phyloP scores from a whole-genome alignment of 768 basidiomycete species.

The Collybiopsis confluens region DNA sequence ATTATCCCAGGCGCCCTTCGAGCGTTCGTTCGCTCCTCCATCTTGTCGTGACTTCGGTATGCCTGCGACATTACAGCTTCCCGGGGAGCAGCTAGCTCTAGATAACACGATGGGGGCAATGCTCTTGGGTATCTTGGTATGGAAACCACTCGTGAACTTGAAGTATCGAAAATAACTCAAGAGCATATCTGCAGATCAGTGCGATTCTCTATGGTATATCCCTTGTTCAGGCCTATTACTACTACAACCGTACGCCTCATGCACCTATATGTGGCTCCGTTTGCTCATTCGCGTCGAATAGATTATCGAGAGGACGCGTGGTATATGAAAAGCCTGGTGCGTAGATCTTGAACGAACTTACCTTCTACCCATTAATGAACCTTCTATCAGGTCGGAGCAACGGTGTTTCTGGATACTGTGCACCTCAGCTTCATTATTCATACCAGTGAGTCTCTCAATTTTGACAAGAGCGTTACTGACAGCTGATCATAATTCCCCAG shows the following conservation, averaged over 20 bases:
- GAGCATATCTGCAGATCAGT: neutral
- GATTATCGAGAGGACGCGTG: slow-evolving; percentile 9
- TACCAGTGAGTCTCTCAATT: slow-evolving; percentile 8
- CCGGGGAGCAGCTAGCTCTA: neutral
- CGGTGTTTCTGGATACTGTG: slow-evolving; percentile 10
- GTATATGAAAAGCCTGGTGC: slow-evolving; percentile 9
- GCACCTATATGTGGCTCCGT: neutral
- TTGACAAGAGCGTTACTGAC: too few relatives aligned
- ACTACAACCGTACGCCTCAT: slow-evolving; percentile 8
- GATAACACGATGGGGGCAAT: slow-evolving; percentile 37
- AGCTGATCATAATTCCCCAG: too few relatives aligned
- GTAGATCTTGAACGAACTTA: neutral
- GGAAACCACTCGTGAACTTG: neutral
- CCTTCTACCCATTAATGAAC: neutral
- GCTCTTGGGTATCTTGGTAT: slow-evolving; percentile 36
- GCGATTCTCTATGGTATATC: slow-evolving; percentile 11
- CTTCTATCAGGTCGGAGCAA: slow-evolving; percentile 4
- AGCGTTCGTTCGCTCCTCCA: neutral
- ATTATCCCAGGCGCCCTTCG: neutral
- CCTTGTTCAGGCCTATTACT: slow-evolving; percentile 10
- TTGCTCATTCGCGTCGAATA: neutral
- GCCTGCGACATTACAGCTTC: slow-evolving; percentile 4
- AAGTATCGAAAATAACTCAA: too few relatives aligned
- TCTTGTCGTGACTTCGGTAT: neutral
- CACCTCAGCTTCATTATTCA: slow-evolving; percentile 10